Base-by-base conservation (phyloP, 768 basidiomycete genomes). In the Mycena polygramma region DNA sequence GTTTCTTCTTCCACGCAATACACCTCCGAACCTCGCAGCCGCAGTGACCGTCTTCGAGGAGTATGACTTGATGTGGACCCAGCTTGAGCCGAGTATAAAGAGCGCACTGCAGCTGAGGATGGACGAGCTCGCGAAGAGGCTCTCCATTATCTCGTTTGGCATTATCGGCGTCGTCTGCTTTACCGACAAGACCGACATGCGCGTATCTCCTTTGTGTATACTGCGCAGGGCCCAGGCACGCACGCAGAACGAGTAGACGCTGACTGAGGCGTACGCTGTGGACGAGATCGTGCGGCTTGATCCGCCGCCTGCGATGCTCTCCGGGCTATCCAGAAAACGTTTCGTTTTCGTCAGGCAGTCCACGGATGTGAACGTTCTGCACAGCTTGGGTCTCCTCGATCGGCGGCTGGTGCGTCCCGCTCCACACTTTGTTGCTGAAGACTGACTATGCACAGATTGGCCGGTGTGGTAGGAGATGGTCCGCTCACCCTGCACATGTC, bases 201-300 rank as follows among this genome's bases (percentile, higher is more conserved):
- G 13, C 26, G 30, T 43, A 7, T 57, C 35, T 65, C 36, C 14
- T 13, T n/a, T 11, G n/a, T 45, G 14, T 6, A 49, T 30, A 63
- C 20, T 54, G 26, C 20, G 58, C 59, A 63, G 1, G 14, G 19
- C 87, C 22, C 22, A 86, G 95, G 96, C 24, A 99, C 97, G 0
- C 81, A 99, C 97, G 1, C 96, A 91, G 80, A 99, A 99, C 79
- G 96, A 98, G 75, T 96, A 97, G 83, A 98, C 96, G 0, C 94
- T 98, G 2, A 94, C 91, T 0, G 93, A 96, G 72, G 85, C 92
- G 11, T 98, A 98, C 79, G 85, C 91, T 0, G 93, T 97, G 10
- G 97, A 98, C 73, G 97, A 97, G 77, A 84, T 85, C 6, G 77
- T 94, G 36, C 85, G 85, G 57, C 79, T 98, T 24, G 92, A 94